phyloP scores from a whole-genome alignment of 257 asterid genomes.

The Schizonepeta tenuifolia region DNA sequence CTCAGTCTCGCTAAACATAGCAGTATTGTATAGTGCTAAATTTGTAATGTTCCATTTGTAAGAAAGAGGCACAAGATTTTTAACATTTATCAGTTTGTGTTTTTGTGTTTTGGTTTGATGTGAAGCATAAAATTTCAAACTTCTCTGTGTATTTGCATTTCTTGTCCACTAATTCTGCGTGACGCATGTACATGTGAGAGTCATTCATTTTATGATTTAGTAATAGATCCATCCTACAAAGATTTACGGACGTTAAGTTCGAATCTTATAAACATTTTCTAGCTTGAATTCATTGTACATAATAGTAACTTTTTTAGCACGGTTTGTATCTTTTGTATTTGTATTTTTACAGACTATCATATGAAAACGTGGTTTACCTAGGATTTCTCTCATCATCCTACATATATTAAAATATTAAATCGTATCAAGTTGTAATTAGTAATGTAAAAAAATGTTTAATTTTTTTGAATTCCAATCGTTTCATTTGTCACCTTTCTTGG shows the following conservation, averaged over 20 bases:
- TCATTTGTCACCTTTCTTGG: constrained; percentile 5
- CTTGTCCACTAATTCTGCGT: neutral
- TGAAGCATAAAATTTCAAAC: constrained; percentile 25
- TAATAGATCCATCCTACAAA: too few relatives aligned
- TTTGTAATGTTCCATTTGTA: constrained; percentile 52
- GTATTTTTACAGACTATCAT: too few relatives aligned
- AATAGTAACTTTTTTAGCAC: too few relatives aligned
- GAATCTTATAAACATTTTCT: too few relatives aligned
- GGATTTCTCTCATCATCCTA: too few relatives aligned
- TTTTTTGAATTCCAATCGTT: neutral
- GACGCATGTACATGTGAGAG: neutral
- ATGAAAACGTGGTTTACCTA: too few relatives aligned
- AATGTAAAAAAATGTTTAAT: neutral
- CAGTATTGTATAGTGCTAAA: constrained; percentile 32
- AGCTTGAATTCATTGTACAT: too few relatives aligned
- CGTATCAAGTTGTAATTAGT: neutral
- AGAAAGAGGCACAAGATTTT: constrained; percentile 30
- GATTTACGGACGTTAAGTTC: too few relatives aligned
- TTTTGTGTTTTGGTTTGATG: neutral
- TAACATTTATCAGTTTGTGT: neutral
- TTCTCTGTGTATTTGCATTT: constrained; percentile 18
- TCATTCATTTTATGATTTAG: neutral
- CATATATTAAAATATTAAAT: too few relatives aligned
- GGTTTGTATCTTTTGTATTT: too few relatives aligned
- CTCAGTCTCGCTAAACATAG: constrained; percentile 31